Evolutionary conservation across 1,284 basidiomycete genomes (phyloP), one percentile per base, ranked within the genome.

Genomic region (Clitocybe nebularis): DNA sequence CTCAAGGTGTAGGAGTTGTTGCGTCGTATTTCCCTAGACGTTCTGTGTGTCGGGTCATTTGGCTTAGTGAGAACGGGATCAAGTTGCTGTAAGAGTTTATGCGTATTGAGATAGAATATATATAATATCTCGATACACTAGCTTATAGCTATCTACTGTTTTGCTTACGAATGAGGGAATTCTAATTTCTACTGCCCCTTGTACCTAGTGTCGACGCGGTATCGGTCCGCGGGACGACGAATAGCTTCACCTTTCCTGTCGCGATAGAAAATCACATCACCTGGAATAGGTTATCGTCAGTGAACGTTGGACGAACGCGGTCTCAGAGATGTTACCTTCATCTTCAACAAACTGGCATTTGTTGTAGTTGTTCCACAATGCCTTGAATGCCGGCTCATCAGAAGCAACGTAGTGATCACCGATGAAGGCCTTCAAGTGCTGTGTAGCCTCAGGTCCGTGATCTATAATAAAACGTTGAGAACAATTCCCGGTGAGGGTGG

Each of bases 341-440:
- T 71, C 62, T 41, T 90, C 87, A 36, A 90, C 80, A 63, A 84
- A 89, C 57, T 81, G 68, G 52, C 76, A 83, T 14, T 69, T 61
- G 53, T 77, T 81, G 55, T 78, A 80, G 42, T 62, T 76, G 4
- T 72, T 62, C 77, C 77, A 80, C 3, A 81, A 64, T 3, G 75
- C 71, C 46, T 64, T 56, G 64, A 79, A 79, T 3, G 67, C 66
- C 13, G 71, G 70, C 43, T 68, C 65, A 20, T 74, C 64, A 7
- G 72, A 75, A 44, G 54, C 67, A 14, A 56, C 62, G 48, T 79
- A 79, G 53, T 79, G 70, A 1, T 74, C 66, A 10, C 76, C 74
- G 32, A 80, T 69, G 51, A 77, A 74, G 1, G 60, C 62, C 44
- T 71, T 71, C 41, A 81, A 55, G 50, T 78, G 59, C 24, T 68